phyloP scores from a whole-genome alignment of 306 rosid species.

The Casuarina cunninghamiana region DNA sequence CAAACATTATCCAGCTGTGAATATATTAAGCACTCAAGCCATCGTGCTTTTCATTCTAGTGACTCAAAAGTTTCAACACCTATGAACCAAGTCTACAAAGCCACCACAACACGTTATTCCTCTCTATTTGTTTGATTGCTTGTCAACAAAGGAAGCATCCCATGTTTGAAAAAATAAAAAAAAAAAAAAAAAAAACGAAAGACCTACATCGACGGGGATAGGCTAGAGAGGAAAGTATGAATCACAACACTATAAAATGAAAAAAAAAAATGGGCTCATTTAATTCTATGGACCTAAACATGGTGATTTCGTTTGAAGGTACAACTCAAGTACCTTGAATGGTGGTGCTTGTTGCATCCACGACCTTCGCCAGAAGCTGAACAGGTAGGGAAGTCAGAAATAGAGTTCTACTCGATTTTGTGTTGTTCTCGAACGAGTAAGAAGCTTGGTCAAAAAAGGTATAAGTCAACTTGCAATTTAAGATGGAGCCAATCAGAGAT shows the following conservation, averaged over 20 bases:
- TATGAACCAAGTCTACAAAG: slow-evolving; percentile 31
- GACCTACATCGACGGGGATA: background rate
- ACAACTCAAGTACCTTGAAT: slow-evolving; percentile 27
- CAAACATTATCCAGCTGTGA: slow-evolving; percentile 20
- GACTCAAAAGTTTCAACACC: slow-evolving; percentile 41
- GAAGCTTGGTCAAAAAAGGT: slow-evolving; percentile 27
- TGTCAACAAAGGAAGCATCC: slow-evolving; percentile 51
- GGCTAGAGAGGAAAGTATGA: background rate
- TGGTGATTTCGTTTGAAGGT: slow-evolving; percentile 28
- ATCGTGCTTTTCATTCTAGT: background rate
- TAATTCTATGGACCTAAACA: background rate
- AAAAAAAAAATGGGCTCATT: slow-evolving; percentile 10
- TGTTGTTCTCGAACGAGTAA: background rate
- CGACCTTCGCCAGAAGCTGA: slow-evolving; percentile 10
- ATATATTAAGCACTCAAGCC: slow-evolving; percentile 17
- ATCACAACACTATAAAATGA: background rate
- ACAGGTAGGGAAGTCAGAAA: slow-evolving; percentile 39
- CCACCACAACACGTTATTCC: slow-evolving; percentile 40
- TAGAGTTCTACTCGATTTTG: slow-evolving; percentile 26
- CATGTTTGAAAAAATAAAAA: slow-evolving; percentile 9
- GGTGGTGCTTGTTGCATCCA: slow-evolving; percentile 36
- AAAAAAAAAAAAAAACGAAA: no score
- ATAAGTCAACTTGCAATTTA: slow-evolving; percentile 39
- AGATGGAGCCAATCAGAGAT: slow-evolving; percentile 25
- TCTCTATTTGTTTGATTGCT: slow-evolving; percentile 26